A percentile compares a stretch with the other conserved stretches of the same genome.
phyloP scores from a whole-genome alignment of 495 filamentous ascomycete species.

The Talaromyces thailandensis region DNA sequence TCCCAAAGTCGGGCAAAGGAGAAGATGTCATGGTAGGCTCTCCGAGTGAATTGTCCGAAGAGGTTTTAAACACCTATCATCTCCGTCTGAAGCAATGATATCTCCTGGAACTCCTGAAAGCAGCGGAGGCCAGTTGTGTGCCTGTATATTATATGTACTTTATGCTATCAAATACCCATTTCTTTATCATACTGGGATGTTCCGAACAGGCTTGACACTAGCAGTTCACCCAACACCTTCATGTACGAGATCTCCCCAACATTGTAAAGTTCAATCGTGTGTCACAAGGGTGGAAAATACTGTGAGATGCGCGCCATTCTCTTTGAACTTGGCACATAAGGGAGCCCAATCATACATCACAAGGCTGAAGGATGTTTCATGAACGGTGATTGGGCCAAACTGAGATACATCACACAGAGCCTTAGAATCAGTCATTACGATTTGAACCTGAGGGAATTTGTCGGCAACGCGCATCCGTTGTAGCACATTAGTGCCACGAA shows the following conservation, averaged over 20 bases:
- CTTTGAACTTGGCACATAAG: neutral
- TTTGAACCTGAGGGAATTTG: neutral
- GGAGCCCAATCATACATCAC: neutral
- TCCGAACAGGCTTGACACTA: neutral
- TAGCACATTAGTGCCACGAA: neutral
- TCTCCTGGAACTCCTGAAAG: neutral
- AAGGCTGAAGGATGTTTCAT: neutral
- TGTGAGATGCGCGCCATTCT: neutral
- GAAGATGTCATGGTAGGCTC: slow-evolving; percentile 74
- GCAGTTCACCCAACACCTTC: neutral
- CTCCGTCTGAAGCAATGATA: slow-evolving; percentile 18
- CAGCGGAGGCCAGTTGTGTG: neutral
- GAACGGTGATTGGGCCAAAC: neutral
- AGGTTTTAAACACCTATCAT: slow-evolving; percentile 65
- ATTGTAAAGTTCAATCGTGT: neutral
- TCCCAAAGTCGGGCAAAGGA: slow-evolving; percentile 81
- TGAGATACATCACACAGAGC: neutral
- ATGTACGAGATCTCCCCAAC: neutral
- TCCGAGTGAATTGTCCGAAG: slow-evolving; percentile 54
- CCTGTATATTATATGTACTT: neutral
- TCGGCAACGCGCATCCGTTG: neutral
- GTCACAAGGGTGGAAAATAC: neutral
- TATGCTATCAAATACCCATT: neutral
- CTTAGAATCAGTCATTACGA: neutral
- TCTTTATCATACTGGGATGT: neutral